Evolutionary conservation across 768 basidiomycete species (phyloP), one percentile per base, ranked within the genome.

Genomic region (Russula compacta): DNA sequence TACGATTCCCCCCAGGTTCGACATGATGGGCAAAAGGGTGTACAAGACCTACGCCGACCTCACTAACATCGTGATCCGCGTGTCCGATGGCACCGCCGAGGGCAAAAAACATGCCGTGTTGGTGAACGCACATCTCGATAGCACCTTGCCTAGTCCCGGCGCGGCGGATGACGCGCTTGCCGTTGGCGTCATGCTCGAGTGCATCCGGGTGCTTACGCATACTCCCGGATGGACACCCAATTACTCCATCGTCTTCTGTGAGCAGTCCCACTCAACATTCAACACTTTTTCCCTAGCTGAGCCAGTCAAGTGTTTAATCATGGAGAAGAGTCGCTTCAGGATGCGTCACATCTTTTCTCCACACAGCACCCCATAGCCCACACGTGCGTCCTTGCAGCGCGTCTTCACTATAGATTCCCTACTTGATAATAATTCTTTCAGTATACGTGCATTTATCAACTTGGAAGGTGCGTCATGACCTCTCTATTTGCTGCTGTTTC

Each of bases 281-380:
- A 19, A 44, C 33, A 2, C 33, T 21, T 32, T 15, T 42, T 50
- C n/a, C 43, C 35, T 24, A 32, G 14, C 56, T 66, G 29, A 62
- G 50, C 40, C 38, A 12, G 17, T 42, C 47, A 63, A 94, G 92
- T 98, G 63, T 97, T 95, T 76, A 98, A 98, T 66, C 81, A 95
- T 63, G 95, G 88, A 11, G 95, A 98, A 72, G 95, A 98, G 70
- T 92, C 88, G 1, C 75, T 98, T 35, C 95, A 98, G 72, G 95
- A 98, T 69, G 94, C 88, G 0, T 94, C 92, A 0, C 95, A 98
- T 73, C 77, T 97, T 4, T 98, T 87, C 72, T 86, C 93, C 6
- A 97, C 93, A 0, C 92, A 95, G 68, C 92, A 97, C 70, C 83
- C 83, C 15, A 78, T 78, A 60, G 85, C 83, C 33, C 70, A 78